A percentile compares a stretch with the other conserved stretches of the same genome.
Evolutionary conservation across 1,284 basidiomycete genomes (phyloP).

Genomic region (Trametes pubescens): DNA sequence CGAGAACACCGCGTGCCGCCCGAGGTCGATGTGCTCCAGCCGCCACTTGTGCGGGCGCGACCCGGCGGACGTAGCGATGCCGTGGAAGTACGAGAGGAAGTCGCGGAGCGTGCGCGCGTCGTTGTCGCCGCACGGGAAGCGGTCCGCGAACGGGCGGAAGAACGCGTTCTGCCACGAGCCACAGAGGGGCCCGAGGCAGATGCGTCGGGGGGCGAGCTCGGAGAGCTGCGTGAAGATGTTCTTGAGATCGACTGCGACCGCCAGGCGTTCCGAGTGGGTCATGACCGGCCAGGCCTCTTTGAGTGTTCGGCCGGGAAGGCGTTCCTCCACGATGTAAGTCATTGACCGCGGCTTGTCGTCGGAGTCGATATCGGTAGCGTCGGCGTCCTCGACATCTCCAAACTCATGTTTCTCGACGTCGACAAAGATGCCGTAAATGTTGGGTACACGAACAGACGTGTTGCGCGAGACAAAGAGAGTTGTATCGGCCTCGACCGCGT

Average conservation of each 20-base stretch:
- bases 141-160: conserved; percentile 9
- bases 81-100: conserved; percentile 6
- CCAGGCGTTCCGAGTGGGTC: background rate
- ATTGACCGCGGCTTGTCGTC: background rate
- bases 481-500: background rate
- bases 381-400: background rate
- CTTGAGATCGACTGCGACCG: background rate
- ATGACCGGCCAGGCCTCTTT: conserved; percentile 1
- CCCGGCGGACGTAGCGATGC: background rate
- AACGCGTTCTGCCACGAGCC: conserved; percentile 9
- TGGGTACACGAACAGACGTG: conserved; percentile 4
- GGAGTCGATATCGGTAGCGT: too few relatives aligned
- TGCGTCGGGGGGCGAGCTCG: background rate
- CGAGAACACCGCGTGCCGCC: conserved; percentile 11
- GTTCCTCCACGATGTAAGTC: conserved; percentile 15
- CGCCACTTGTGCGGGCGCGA: background rate
- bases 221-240: conserved; percentile 8
- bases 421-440: background rate
- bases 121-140: conserved; percentile 3
- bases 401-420: background rate
- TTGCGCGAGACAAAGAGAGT: conserved; percentile 7
- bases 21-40: background rate
- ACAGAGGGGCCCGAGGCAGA: conserved; percentile 7
- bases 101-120: background rate
- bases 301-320: conserved; percentile 1